These are phyloP conservation scores for Zanthoxylum bungeanum DNA, from an alignment of 345 rosid species.

Conservation along the genomic window DNA sequence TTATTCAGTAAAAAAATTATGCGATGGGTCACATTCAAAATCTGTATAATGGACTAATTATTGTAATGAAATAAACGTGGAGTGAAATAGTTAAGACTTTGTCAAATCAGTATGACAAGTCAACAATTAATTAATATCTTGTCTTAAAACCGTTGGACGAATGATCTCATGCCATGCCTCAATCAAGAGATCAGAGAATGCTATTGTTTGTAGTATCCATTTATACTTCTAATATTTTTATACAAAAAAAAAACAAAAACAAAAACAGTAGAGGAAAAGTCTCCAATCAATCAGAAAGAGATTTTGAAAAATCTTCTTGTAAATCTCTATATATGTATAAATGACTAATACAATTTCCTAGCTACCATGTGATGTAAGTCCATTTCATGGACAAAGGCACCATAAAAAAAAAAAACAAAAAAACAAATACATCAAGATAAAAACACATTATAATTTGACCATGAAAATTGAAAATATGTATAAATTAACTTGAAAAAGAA, in stretches of 20 bases:
- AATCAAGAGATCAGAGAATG: no score
- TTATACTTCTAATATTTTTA: no score
- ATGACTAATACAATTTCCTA: background rate
- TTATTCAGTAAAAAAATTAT: no score
- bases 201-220: no score
- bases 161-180: background rate
- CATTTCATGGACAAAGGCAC: slow-evolving; percentile 20
- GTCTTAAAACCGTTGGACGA: background rate
- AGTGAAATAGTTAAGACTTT: background rate
- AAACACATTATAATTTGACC: background rate
- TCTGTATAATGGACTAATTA: no score
- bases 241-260: no score
- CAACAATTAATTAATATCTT: background rate
- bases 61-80: background rate
- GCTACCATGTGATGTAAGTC: slow-evolving; percentile 9
- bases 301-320: background rate
- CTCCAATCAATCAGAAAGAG: background rate
- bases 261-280: no score
- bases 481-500: background rate
- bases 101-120: background rate
- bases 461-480: background rate
- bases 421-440: no score
- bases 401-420: slow-evolving; percentile 10
- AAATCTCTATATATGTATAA: background rate
- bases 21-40: no score